Evolutionary conservation across 2,329 filamentous ascomycete species (phyloP).

Genomic region (Aspergillus sp.): DNA sequence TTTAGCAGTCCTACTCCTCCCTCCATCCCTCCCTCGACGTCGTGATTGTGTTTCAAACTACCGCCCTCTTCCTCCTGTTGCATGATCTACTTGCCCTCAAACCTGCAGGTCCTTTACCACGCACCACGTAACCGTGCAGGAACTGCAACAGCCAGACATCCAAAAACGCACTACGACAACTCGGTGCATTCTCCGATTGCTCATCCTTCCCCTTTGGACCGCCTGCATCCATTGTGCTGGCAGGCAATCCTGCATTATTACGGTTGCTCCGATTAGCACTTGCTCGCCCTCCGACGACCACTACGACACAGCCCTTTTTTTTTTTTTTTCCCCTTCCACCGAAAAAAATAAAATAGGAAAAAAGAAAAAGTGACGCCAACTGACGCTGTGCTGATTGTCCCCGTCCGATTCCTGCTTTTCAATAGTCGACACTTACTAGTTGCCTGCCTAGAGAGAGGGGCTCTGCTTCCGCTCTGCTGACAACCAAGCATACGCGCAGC

Average conservation of each 20-base stretch:
- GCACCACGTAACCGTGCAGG: constrained; percentile 33
- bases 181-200: constrained; percentile 26
- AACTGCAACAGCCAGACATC: constrained; percentile 22
- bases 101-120: constrained; percentile 21
- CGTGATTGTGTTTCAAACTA: too few relatives aligned
- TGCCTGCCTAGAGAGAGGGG: not conserved
- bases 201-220: constrained; percentile 29
- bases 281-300: too few relatives aligned
- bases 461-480: constrained; percentile 12
- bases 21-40: not conserved
- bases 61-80: constrained; percentile 8
- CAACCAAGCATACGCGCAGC: constrained; percentile 23
- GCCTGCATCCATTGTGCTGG: constrained; percentile 32
- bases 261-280: too few relatives aligned
- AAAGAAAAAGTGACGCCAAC: not conserved
- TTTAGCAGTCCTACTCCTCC: constrained; percentile 16
- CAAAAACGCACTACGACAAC: constrained; percentile 20
- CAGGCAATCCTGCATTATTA: constrained; percentile 26
- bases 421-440: not conserved
- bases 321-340: too few relatives aligned
- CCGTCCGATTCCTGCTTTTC: not conserved
- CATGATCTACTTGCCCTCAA: constrained; percentile 17
- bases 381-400: not conserved
- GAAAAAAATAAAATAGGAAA: too few relatives aligned
- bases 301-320: too few relatives aligned